phyloP scores from a whole-genome alignment of 495 filamentous ascomycete genomes.

The Penicillium steckii region DNA sequence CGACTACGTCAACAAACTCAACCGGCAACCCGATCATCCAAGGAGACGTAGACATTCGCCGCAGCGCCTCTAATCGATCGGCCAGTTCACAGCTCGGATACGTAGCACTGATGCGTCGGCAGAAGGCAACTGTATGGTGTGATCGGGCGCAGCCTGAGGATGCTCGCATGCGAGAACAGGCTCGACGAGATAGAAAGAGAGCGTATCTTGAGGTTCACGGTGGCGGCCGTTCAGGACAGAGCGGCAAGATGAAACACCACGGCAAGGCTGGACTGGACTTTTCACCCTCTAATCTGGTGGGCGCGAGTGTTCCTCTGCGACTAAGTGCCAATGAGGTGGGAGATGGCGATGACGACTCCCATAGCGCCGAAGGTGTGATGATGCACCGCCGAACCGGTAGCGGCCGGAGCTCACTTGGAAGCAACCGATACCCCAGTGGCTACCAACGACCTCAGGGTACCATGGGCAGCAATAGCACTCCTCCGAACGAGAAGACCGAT shows the following conservation, averaged over 20 bases:
- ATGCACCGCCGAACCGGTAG: conserved; percentile 75
- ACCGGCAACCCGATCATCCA: conserved; percentile 42
- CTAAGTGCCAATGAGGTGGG: conserved; percentile 93
- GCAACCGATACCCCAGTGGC: conserved; percentile 58
- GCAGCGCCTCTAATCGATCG: conserved; percentile 69
- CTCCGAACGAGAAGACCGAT: conserved; percentile 52
- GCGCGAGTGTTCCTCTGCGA: conserved; percentile 82
- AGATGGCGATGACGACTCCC: conserved; percentile 72
- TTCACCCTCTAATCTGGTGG: conserved; percentile 68
- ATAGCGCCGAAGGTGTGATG: conserved; percentile 47
- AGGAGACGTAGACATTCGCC: conserved; percentile 63
- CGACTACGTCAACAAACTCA: conserved; percentile 65
- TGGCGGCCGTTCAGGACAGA: conserved; percentile 53
- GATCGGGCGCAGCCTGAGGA: conserved; percentile 93
- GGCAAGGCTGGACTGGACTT: conserved; percentile 70
- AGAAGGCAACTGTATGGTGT: conserved; percentile 99
- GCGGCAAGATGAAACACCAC: conserved; percentile 80
- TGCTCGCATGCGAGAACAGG: conserved; percentile 73
- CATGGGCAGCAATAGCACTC: conserved; percentile 70
- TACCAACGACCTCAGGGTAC: conserved; percentile 54
- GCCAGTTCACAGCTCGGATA: conserved; percentile 66
- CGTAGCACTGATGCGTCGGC: conserved; percentile 88
- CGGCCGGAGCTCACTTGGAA: conserved; percentile 74
- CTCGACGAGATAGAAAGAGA: conserved; percentile 77
- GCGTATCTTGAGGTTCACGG: conserved; percentile 80